Conservation (phyloP, 306 rosid species). For the Hippophae rhamnoides region DNA sequence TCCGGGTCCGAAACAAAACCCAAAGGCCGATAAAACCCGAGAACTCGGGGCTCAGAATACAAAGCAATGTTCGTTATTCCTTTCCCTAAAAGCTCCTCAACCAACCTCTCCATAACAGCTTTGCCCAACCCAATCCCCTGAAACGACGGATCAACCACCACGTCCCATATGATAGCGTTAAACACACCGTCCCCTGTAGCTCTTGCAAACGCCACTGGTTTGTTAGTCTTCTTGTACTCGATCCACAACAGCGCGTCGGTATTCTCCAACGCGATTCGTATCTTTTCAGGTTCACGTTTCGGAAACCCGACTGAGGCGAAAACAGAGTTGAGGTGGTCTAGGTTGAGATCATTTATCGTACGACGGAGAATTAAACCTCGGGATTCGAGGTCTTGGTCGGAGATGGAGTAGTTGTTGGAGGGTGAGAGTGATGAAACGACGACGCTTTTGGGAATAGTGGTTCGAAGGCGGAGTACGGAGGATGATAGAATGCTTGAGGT, state of each 20-base stretch:
- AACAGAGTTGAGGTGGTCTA: slow-evolving; percentile 57
- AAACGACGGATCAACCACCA: slow-evolving; percentile 82
- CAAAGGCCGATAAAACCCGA: slow-evolving; percentile 73
- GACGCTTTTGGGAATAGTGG: slow-evolving; percentile 15
- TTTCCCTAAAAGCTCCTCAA: slow-evolving; percentile 30
- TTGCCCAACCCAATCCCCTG: slow-evolving; percentile 85
- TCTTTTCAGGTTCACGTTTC: slow-evolving; percentile 56
- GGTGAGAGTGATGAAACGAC: slow-evolving; percentile 27
- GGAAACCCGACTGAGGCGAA: slow-evolving; percentile 91
- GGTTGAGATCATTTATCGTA: slow-evolving; percentile 41
- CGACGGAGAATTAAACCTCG: slow-evolving; percentile 71
- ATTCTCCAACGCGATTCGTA: slow-evolving; percentile 59
- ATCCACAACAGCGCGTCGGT: slow-evolving; percentile 69
- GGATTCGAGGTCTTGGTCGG: slow-evolving; percentile 52
- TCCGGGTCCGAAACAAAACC: slow-evolving; percentile 86
- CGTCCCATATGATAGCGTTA: slow-evolving; percentile 91
- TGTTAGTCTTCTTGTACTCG: slow-evolving; percentile 42
- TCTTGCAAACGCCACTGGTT: slow-evolving; percentile 75
- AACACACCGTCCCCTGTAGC: slow-evolving; percentile 94
- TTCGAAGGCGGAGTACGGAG: slow-evolving; percentile 4
- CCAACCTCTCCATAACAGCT: slow-evolving; percentile 70
- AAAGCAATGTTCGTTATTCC: slow-evolving; percentile 67
- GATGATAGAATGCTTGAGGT: slow-evolving; percentile 26
- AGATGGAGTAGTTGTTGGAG: slow-evolving; percentile 24
- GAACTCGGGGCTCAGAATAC: slow-evolving; percentile 77